Conservation (phyloP, 352 stramenopile genomes). For the Globisporangium apiculatum region DNA sequence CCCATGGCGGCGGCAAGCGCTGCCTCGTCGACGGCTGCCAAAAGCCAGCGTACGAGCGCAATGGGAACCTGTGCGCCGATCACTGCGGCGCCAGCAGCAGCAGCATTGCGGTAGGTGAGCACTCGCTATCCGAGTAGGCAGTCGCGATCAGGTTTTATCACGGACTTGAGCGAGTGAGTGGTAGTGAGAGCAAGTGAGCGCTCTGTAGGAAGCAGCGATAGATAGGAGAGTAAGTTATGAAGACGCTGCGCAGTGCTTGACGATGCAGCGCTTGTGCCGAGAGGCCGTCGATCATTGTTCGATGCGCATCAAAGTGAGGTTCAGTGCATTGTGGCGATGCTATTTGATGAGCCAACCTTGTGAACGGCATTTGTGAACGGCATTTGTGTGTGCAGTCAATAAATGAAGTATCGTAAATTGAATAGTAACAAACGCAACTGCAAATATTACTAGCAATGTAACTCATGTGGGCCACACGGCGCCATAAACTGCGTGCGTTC, state of each 20-base stretch:
- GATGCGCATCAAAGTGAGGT: too few relatives aligned
- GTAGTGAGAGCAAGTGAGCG: neutral
- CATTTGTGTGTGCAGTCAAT: too few relatives aligned
- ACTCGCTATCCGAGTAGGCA: neutral
- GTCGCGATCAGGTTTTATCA: too few relatives aligned
- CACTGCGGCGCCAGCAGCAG: conserved; percentile 10
- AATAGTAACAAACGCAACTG: too few relatives aligned
- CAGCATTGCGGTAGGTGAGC: neutral
- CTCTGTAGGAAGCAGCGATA: neutral
- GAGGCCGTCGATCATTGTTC: too few relatives aligned
- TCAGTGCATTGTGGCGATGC: too few relatives aligned
- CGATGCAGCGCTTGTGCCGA: too few relatives aligned
- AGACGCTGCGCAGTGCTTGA: neutral
- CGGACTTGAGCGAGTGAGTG: neutral
- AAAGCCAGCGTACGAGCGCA: conserved; percentile 53
- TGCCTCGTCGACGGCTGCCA: conserved; percentile 25
- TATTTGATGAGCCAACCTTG: too few relatives aligned
- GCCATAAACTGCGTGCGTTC: neutral
- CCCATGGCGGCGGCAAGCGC: conserved; percentile 40
- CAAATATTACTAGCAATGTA: too few relatives aligned
- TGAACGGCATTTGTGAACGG: too few relatives aligned
- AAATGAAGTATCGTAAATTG: too few relatives aligned
- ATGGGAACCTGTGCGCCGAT: conserved; percentile 42
- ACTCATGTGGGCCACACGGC: too few relatives aligned
- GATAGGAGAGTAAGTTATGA: neutral